Conservation (phyloP, 2,329 filamentous ascomycete species). For the Aspergillus phoenicis region DNA sequence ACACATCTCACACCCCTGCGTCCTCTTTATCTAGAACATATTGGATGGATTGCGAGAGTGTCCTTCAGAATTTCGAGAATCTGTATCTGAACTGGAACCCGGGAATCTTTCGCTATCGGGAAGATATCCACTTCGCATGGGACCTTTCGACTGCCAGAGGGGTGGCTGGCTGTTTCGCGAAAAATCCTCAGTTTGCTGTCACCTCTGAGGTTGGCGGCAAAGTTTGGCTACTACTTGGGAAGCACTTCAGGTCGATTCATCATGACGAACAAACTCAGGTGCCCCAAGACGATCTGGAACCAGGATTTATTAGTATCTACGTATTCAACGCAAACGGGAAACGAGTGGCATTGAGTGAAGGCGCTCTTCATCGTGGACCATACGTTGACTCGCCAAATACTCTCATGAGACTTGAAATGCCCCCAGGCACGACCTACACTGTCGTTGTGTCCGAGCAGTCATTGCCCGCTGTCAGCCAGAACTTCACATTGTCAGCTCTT, state of each 20-base stretch:
- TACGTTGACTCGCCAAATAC: constrained; percentile 94
- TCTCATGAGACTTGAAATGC: constrained; percentile 71
- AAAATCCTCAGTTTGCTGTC: constrained; percentile 64
- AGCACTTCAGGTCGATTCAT: constrained; percentile 72
- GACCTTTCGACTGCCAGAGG: constrained; percentile 55
- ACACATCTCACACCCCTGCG: constrained; percentile 24
- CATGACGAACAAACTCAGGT: constrained; percentile 52
- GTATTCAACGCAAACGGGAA: constrained; percentile 73
- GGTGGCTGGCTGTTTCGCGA: constrained; percentile 73
- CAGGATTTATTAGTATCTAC: constrained; percentile 86
- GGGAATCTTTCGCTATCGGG: constrained; percentile 73
- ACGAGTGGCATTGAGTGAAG: constrained; percentile 73
- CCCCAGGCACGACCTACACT: constrained; percentile 56
- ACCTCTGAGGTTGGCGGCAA: constrained; percentile 57
- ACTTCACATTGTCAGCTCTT: constrained; percentile 86
- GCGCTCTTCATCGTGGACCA: constrained; percentile 72
- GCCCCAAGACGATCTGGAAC: constrained; percentile 47
- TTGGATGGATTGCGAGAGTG: constrained; percentile 88
- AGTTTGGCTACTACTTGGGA: constrained; percentile 82
- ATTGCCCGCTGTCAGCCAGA: constrained; percentile 71
- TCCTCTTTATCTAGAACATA: constrained; percentile 70
- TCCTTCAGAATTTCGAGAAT: constrained; percentile 90
- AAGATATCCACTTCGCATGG: constrained; percentile 93
- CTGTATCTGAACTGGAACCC: constrained; percentile 99
- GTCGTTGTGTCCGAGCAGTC: constrained; percentile 78